Base-by-base conservation (phyloP, 345 rosid species). In the Camelina laxa region DNA sequence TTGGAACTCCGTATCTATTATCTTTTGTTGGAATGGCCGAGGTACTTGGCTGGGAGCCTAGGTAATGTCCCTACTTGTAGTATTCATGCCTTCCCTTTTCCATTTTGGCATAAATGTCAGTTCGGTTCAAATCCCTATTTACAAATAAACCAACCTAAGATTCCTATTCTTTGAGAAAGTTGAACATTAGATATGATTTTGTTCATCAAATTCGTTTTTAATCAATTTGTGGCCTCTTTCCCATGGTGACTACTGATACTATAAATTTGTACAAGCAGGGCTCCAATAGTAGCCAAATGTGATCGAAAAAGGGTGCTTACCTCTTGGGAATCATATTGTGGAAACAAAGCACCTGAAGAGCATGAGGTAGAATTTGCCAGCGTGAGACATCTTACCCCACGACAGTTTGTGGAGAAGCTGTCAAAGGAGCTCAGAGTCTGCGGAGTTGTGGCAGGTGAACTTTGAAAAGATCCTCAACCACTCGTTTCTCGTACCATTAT, bases 1-100 rank as follows among this genome's bases (percentile, higher is more conserved):
- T 83, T 60, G 99, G 97, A 79, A 75, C 80, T 51, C 97, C 99
- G 2, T 88, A 77, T 83, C 87, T 89, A 44, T 72, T 92, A 74
- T 90, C 97, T 47, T 95, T 95, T 80, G 92, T 89, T 39, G 96
- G 94, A 75, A 95, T 90, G 89, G 96, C 96, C 0, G 92, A 95
- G 80, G 92, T 95, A 24, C 79, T 95, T 76, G 97, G 96, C 45
- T 94, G 97, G 97, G 96, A 90, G 77, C 96, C 91, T 54, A 85
- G 98, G 98, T 94, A 80, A 14, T 53, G 9, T 30, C 49, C 21
- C 13, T 27, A 42, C 24, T 16, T 74, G 14, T 57, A 13, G 44
- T 3, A 19, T 65, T 67, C n/a, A 56, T 55, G 36, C 60, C 24
- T 38, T 76, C 50, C 51, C 24, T 63, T 41, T 67, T 15, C 31